Conservation (phyloP, 352 stramenopile species). For the Globisporangium megalacanthum region DNA sequence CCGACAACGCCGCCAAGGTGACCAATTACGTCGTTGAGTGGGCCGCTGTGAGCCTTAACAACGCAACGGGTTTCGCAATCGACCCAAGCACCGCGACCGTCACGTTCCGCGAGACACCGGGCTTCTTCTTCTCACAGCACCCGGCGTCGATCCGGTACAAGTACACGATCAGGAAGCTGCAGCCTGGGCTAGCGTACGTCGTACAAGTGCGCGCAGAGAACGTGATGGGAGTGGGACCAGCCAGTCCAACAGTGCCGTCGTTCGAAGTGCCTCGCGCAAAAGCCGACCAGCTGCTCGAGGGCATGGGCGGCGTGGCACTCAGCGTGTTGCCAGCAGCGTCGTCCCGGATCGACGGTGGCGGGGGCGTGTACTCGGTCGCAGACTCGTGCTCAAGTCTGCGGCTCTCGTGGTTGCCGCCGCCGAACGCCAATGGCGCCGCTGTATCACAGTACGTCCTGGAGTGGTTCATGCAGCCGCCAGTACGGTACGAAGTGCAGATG, state of each 20-base stretch:
- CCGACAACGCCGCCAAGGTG: slow-evolving; percentile 77
- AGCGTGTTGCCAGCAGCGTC: slow-evolving; percentile 33
- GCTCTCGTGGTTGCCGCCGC: slow-evolving; percentile 51
- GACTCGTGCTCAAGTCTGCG: slow-evolving; percentile 33
- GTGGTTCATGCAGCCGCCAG: slow-evolving; percentile 48
- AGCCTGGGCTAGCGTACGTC: slow-evolving; percentile 38
- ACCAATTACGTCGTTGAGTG: slow-evolving; percentile 89
- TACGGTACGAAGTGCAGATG: slow-evolving; percentile 58
- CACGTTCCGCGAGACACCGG: slow-evolving; percentile 34
- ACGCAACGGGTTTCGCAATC: slow-evolving; percentile 9
- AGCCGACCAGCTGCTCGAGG: slow-evolving; percentile 35
- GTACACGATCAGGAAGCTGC: slow-evolving; percentile 49
- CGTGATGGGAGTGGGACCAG: slow-evolving; percentile 54
- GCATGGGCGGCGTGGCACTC: slow-evolving; percentile 45
- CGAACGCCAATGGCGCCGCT: slow-evolving; percentile 30
- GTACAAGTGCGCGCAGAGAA: slow-evolving; percentile 65
- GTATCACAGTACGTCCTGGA: slow-evolving; percentile 70
- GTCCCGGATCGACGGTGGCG: slow-evolving; percentile 3
- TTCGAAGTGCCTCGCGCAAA: slow-evolving; percentile 62
- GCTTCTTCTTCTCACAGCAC: slow-evolving; percentile 41
- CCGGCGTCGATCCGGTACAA: slow-evolving; percentile 59
- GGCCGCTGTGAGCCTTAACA: slow-evolving; percentile 32
- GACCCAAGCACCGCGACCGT: background rate
- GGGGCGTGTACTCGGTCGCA: slow-evolving; percentile 19
- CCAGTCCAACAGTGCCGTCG: slow-evolving; percentile 29